Percentiles rank a stretch among this genome's conserved stretches.
Evolutionary conservation across 805 yeast species (phyloP).

Genomic region (Candida jianshihensis): DNA sequence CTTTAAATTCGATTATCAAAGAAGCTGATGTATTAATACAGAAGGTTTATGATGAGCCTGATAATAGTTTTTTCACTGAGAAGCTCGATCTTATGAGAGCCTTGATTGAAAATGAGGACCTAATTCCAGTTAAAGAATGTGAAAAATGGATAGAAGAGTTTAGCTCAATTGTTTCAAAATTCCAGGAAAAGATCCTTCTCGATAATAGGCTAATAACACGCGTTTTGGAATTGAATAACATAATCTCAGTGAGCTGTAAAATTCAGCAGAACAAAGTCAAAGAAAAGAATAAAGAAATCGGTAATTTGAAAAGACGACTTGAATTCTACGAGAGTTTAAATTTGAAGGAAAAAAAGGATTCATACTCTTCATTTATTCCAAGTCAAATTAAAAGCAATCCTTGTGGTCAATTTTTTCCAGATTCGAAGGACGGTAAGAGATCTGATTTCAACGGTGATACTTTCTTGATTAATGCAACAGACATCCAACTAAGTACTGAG

Average conservation of each 20-base stretch:
- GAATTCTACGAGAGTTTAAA: background rate
- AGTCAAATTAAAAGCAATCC: background rate
- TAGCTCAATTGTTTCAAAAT: background rate
- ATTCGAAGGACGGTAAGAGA: no score
- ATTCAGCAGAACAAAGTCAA: constrained; percentile 1
- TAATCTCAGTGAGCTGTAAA: constrained; percentile 3
- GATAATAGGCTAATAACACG: constrained; percentile 13
- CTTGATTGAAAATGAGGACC: background rate
- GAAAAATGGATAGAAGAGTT: constrained; percentile 7
- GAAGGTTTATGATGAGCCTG: background rate
- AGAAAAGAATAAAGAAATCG: background rate
- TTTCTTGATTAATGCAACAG: no score
- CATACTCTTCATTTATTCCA: no score
- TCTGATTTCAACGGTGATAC: no score
- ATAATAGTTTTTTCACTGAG: background rate
- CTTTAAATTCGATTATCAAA: no score
- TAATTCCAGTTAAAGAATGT: constrained; percentile 6
- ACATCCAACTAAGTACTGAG: no score
- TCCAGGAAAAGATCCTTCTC: constrained; percentile 2
- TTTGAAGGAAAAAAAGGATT: no score
- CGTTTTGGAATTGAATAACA: constrained; percentile 17
- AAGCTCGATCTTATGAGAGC: constrained; percentile 1
- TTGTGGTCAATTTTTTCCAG: no score
- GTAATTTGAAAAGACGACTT: background rate
- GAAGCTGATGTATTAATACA: constrained; percentile 6